A percentile compares a stretch with the other conserved stretches of the same genome.
Conservation (phyloP, 73 alveolate genomes). For the Tetrahymena borealis region DNA sequence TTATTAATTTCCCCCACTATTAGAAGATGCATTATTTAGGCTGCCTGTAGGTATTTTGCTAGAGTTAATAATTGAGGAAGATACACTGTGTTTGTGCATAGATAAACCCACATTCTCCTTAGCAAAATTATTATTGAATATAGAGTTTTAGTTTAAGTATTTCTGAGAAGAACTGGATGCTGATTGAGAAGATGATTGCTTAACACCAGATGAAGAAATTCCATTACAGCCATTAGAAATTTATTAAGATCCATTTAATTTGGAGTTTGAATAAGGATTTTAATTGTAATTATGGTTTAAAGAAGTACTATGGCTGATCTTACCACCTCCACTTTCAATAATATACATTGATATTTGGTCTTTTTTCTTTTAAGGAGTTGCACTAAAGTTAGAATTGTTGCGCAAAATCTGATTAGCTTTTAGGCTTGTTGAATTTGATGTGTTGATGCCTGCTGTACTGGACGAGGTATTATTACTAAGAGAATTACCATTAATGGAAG, state of each 20-base stretch:
- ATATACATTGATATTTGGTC: neutral
- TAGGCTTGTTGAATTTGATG: too few species aligned
- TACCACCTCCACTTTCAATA: neutral
- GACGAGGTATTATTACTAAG: neutral
- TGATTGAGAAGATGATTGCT: neutral
- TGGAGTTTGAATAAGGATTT: neutral
- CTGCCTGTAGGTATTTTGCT: neutral
- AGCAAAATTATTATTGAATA: neutral
- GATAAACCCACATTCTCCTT: neutral
- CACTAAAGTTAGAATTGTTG: neutral
- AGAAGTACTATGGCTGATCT: neutral
- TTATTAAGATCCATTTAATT: neutral
- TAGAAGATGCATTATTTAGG: neutral
- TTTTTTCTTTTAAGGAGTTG: neutral
- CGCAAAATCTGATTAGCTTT: neutral
- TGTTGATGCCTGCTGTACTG: too few species aligned
- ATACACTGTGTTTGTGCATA: neutral
- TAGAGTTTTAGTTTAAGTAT: neutral
- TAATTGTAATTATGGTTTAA: neutral
- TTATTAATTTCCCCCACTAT: neutral
- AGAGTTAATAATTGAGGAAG: neutral
- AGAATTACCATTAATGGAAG: neutral
- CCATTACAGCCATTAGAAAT: neutral
- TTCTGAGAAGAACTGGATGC: neutral
- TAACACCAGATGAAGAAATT: neutral